phyloP scores from a whole-genome alignment of 2,329 filamentous ascomycete genomes.

The Xylaria sp. region DNA sequence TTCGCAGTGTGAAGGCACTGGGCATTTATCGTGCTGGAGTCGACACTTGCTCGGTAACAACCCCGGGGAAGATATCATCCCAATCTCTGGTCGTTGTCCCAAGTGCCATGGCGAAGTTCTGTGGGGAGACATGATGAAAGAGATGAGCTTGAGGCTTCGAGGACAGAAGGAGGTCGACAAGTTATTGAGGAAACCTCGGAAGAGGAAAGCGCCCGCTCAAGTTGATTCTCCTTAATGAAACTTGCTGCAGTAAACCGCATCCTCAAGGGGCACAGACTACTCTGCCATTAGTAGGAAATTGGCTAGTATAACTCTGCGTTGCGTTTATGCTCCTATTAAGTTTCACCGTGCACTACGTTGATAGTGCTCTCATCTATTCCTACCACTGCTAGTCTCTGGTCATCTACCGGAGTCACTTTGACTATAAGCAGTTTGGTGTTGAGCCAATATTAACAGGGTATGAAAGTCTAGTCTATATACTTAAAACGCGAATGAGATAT shows the following conservation, averaged over 20 bases:
- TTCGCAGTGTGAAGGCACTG: conserved; percentile 64
- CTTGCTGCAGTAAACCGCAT: neutral
- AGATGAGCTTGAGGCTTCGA: conserved; percentile 78
- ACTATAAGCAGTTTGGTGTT: too few relatives aligned
- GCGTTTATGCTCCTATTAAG: neutral
- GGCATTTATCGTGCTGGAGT: conserved; percentile 71
- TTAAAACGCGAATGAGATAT: too few relatives aligned
- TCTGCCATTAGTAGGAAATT: neutral
- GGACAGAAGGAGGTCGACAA: conserved; percentile 76
- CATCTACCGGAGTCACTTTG: too few relatives aligned
- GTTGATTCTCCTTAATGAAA: conserved; percentile 25
- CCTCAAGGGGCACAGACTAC: neutral
- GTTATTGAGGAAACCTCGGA: conserved; percentile 67
- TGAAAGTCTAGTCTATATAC: too few relatives aligned
- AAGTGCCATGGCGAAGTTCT: conserved; percentile 69
- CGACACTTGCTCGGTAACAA: conserved; percentile 59
- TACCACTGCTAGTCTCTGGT: too few relatives aligned
- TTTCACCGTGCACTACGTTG: too few relatives aligned
- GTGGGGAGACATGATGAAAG: conserved; percentile 86
- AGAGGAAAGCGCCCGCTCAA: conserved; percentile 46
- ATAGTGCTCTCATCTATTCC: too few relatives aligned
- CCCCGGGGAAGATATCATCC: conserved; percentile 64
- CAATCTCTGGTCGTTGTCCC: conserved; percentile 76
- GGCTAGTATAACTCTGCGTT: neutral
- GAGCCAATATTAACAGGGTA: too few relatives aligned